Evolutionary conservation across 805 yeast genomes (phyloP), one percentile per base, ranked within the genome.

Genomic region (Candida broadrunensis): DNA sequence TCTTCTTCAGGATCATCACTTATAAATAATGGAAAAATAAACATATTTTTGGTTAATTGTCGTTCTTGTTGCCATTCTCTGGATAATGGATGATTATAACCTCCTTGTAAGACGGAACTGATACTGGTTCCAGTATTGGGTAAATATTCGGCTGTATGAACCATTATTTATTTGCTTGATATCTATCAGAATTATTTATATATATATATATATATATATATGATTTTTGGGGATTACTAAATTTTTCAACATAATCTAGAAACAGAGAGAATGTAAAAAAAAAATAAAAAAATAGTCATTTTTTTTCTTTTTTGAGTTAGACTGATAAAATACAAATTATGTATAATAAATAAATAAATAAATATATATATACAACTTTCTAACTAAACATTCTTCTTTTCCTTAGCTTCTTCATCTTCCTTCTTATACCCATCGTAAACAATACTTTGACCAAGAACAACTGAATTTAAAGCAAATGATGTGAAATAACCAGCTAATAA

Each of bases 61-160:
- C 89, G 77, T 58, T 84, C 91, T 50, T 76, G 77, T 63, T 93
- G 99, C 99, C 99, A 93, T 59, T 78, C 82, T 53, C 99, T 77
- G 16, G 88, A 57, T 34, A 91, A 72, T 1, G 97, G 95, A 55
- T 90, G 96, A 62, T 87, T 86, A 66, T 90, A 93, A 3, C 98
- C 97, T 44, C 98, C 97, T 46, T 93, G 91, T 33, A 93, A 72
- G 32, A 93, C 69, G 5, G 96, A 85, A 12, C 88, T 74, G 46
- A 88, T 78, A 27, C 74, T 70, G 1, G 90, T 78, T 25, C 77
- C 77, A 18, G 73, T 69, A 1, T 71, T 65, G 14, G 79, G 77
- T 38, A 85, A 67, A 54, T 76, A 89, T 56, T 85, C 81, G 5
- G 96, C 95, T 32, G 70, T 69, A 59, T 87, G 95, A 36, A 69